Evolutionary conservation across 805 yeast species (phyloP), one percentile per base, ranked within the genome.

Genomic region (Spathaspora arborariae): DNA sequence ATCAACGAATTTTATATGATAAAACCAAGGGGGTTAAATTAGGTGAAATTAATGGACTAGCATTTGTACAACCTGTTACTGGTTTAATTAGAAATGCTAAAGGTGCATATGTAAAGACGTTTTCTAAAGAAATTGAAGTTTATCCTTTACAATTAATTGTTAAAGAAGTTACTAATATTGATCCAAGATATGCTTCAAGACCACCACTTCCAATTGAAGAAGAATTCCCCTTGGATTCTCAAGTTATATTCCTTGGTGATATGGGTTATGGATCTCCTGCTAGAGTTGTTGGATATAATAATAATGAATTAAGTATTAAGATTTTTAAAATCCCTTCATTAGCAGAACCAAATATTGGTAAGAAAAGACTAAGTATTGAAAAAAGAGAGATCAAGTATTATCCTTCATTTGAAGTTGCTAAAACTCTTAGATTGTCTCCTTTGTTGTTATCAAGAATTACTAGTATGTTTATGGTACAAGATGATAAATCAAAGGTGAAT

Each of bases 221-320:
- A 52, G 97, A 92, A 62, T 94, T 78, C 65, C 97, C 97, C 16
- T 45, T 76, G 3, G 84, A 78, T 13, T 76, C 86, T 0, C 79
- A 81, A 44, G 91, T 83, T 21, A 79, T 92, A 7, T 88, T 88
- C 60, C 71, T 94, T 50, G 96, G 97, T 41, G 88, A 84, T 21
- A 81, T 82, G 63, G 95, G 91, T 1, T 94, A 88, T 61, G 98
- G 99, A 45, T 79, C 88, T 4, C 82, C 86, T 39, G 88, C 89
- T 4, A 71, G 71, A 19, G 78, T 87, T 39, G 77, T 76, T 41
- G 92, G 87, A 0, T 80, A 84, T 57, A 73, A 72, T 24, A 71
- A 74, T 20, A 59, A 62, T 41, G 67, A 64, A 50, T 65, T 85
- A 47, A 77, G 82, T 46, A 83, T 91, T 15, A 63, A 64, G 44